Conservation (phyloP, 2,329 filamentous ascomycete genomes). For the Zalaria obscura region DNA sequence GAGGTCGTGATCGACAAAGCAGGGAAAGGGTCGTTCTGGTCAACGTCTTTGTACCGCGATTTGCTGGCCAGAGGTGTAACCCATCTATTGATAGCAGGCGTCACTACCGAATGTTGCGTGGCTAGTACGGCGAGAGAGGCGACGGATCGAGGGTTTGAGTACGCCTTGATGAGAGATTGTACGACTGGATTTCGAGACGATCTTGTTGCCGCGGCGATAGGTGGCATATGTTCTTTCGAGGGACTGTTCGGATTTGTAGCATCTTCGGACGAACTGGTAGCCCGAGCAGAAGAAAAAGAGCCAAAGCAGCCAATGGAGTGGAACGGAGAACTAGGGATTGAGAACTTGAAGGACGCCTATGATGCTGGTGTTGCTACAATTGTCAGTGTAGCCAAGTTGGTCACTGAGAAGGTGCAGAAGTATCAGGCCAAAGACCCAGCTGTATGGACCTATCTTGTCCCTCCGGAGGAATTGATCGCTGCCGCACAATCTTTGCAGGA, state of each 20-base stretch:
- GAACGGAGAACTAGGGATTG: constrained; percentile 29
- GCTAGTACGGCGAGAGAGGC: constrained; percentile 42
- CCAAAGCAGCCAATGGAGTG: constrained; percentile 24
- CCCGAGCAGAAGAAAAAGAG: constrained; percentile 12
- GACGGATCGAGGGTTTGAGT: constrained; percentile 47
- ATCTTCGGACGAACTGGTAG: constrained; percentile 25
- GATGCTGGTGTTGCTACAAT: constrained; percentile 28
- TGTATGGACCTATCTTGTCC: constrained; percentile 36
- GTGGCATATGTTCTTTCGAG: constrained; percentile 37
- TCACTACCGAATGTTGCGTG: constrained; percentile 46
- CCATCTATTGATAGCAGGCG: constrained; percentile 42
- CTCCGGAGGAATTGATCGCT: constrained; percentile 23
- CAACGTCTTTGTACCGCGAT: constrained; percentile 38
- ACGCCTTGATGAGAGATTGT: constrained; percentile 17
- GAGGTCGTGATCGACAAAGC: constrained; percentile 45
- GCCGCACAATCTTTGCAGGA: constrained; percentile 26
- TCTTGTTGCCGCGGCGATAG: constrained; percentile 33
- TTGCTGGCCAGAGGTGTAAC: constrained; percentile 42
- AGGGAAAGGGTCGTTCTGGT: constrained; percentile 46
- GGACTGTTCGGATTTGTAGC: constrained; percentile 37
- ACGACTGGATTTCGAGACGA: constrained; percentile 34
- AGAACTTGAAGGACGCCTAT: constrained; percentile 30
- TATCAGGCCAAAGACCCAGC: constrained; percentile 34
- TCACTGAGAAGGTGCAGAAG: constrained; percentile 34
- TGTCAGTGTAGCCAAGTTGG: constrained; percentile 25